A percentile compares a stretch with the other conserved stretches of the same genome.
Conservation (phyloP, 129 eudicot genomes). For the Silybum marianum region DNA sequence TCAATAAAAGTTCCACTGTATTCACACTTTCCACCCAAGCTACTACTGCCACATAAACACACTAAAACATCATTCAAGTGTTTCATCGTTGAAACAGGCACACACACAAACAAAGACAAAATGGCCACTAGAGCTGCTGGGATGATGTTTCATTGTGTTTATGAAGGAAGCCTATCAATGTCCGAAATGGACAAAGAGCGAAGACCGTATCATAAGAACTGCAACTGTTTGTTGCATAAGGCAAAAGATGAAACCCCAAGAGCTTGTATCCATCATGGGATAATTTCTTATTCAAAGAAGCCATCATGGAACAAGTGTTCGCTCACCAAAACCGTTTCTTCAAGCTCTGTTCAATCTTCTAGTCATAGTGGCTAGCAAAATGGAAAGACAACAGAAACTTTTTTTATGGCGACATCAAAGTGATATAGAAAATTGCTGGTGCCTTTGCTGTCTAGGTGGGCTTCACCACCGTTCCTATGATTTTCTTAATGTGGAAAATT, state of each 20-base stretch:
- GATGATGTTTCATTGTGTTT: background rate
- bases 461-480: too few species aligned
- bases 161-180: conserved; percentile 27
- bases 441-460: too few species aligned
- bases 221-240: conserved; percentile 48
- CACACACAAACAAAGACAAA: background rate
- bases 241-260: conserved; percentile 5
- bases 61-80: background rate
- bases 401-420: too few species aligned
- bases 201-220: conserved; percentile 51
- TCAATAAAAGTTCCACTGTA: background rate
- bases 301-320: conserved; percentile 13
- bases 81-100: background rate
- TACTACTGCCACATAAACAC: background rate
- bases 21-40: background rate
- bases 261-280: conserved; percentile 21
- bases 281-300: conserved; percentile 36
- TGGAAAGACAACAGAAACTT: background rate
- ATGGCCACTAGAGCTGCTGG: background rate
- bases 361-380: background rate
- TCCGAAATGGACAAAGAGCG: conserved; percentile 34
- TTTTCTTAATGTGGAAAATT: too few species aligned
- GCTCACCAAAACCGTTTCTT: conserved; percentile 29
- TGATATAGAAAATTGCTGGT: too few species aligned
- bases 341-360: background rate